A percentile compares a stretch with the other conserved stretches of the same genome.
Evolutionary conservation across 2,329 filamentous ascomycete genomes (phyloP).

Genomic region (Leptographium flavum): DNA sequence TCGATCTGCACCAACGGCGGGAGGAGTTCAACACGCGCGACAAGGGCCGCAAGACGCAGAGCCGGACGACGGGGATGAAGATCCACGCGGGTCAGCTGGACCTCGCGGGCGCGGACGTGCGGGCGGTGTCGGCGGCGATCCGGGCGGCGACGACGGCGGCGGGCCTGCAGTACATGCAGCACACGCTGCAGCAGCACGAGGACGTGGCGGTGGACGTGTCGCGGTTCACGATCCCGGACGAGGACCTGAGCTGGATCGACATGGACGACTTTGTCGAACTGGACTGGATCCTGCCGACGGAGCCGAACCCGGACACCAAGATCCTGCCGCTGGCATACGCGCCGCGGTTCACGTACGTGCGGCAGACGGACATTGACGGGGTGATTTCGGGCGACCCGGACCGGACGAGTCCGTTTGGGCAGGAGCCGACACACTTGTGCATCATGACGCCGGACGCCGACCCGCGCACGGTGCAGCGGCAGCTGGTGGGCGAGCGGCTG

Average conservation of each 20-base stretch:
- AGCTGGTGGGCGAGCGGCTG: conserved; percentile 70
- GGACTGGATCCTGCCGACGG: conserved; percentile 86
- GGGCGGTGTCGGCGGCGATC: conserved; percentile 85
- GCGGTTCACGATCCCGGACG: conserved; percentile 87
- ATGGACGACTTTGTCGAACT: conserved; percentile 99
- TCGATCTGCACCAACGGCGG: conserved; percentile 85
- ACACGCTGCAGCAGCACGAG: conserved; percentile 37
- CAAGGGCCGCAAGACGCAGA: conserved; percentile 60
- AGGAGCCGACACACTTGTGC: conserved; percentile 87
- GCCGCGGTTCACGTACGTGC: conserved; percentile 93
- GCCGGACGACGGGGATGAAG: conserved; percentile 81
- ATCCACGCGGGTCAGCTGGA: conserved; percentile 92
- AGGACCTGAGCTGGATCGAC: conserved; percentile 92
- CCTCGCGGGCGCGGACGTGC: conserved; percentile 78
- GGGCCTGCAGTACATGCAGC: conserved; percentile 43
- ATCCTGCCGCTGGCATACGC: conserved; percentile 86
- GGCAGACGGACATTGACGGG: conserved; percentile 84
- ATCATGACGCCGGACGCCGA: conserved; percentile 89
- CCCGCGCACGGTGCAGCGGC: conserved; percentile 73
- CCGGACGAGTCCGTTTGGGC: conserved; percentile 76
- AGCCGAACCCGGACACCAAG: conserved; percentile 82
- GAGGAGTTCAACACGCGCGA: conserved; percentile 81
- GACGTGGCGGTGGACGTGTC: conserved; percentile 57
- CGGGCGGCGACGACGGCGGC: conserved; percentile 54
- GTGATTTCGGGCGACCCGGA: conserved; percentile 67